phyloP scores from a whole-genome alignment of 2,329 filamentous ascomycete genomes.

The Fusarium armeniacum region DNA sequence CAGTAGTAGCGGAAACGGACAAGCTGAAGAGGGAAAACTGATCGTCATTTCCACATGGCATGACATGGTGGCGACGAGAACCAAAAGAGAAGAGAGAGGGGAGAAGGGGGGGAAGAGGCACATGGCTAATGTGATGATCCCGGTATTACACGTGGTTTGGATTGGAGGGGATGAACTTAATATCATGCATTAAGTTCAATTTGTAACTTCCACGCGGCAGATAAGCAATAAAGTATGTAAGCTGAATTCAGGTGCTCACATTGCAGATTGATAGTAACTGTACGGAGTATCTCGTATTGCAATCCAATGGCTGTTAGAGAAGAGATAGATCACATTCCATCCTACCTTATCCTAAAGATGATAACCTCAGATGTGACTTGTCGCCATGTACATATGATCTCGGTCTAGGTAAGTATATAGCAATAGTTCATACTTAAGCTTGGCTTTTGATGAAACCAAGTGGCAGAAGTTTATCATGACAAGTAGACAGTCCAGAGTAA shows the following conservation, averaged over 20 bases:
- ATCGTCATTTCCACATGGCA: slow-evolving; percentile 35
- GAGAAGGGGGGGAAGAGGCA: slow-evolving; percentile 8
- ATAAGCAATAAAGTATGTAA: not conserved
- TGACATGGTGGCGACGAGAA: slow-evolving; percentile 12
- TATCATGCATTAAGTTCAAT: slow-evolving; percentile 12
- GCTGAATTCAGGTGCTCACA: slow-evolving; percentile 6
- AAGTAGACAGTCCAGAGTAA: slow-evolving; percentile 22
- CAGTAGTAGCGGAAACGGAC: not conserved
- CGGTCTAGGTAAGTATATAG: not conserved
- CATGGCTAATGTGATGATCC: slow-evolving; percentile 30
- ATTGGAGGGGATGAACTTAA: slow-evolving; percentile 22
- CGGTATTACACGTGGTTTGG: slow-evolving; percentile 31
- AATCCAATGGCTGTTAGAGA: slow-evolving; percentile 1
- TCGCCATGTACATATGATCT: not conserved
- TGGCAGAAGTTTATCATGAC: not conserved
- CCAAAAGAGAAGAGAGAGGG: not conserved
- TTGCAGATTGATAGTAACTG: not conserved
- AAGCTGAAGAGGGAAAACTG: slow-evolving; percentile 4
- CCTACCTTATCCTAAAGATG: not conserved
- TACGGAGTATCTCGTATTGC: slow-evolving; percentile 8
- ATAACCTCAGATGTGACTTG: not conserved
- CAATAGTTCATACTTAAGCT: not conserved
- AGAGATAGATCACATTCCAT: slow-evolving; percentile 10
- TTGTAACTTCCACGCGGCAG: not conserved
- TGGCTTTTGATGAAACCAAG: not conserved